Percentiles rank a stretch among this genome's conserved stretches.
phyloP scores from a whole-genome alignment of 371 early-diverging fungal species.

The Mucor velutinosus region DNA sequence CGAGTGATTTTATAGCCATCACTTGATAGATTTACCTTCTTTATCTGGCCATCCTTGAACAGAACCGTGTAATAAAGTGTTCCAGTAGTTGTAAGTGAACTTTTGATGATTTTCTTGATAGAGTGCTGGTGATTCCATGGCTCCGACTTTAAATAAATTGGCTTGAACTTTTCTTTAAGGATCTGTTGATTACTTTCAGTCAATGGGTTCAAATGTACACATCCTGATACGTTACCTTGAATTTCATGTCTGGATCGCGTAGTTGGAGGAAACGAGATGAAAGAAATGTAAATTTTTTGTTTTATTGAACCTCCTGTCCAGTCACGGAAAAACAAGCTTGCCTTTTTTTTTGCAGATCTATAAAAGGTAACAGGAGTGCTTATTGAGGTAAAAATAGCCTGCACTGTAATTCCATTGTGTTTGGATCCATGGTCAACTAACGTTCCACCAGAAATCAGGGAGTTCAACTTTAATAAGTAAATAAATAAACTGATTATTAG shows the following conservation, averaged over 20 bases:
- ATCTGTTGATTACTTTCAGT: neutral
- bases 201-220: neutral
- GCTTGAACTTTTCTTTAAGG: slow-evolving; percentile 1
- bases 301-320: slow-evolving; percentile 2
- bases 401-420: slow-evolving; percentile 4
- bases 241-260: neutral
- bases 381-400: slow-evolving; percentile 15
- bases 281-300: neutral
- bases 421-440: slow-evolving; percentile 1
- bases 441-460: slow-evolving; percentile 18
- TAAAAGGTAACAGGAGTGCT: slow-evolving; percentile 1
- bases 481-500: neutral
- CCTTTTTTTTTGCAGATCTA: neutral
- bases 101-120: neutral
- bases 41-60: slow-evolving; percentile 11
- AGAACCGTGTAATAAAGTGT: slow-evolving; percentile 7
- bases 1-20: neutral
- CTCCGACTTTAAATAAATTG: neutral
- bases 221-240: neutral
- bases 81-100: neutral
- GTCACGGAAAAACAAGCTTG: neutral
- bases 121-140: neutral
- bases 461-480: neutral
- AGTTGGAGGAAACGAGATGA: neutral
- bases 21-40: slow-evolving; percentile 3